Conservation (phyloP, 1,284 basidiomycete species). For the Pseudozyma sp. region DNA sequence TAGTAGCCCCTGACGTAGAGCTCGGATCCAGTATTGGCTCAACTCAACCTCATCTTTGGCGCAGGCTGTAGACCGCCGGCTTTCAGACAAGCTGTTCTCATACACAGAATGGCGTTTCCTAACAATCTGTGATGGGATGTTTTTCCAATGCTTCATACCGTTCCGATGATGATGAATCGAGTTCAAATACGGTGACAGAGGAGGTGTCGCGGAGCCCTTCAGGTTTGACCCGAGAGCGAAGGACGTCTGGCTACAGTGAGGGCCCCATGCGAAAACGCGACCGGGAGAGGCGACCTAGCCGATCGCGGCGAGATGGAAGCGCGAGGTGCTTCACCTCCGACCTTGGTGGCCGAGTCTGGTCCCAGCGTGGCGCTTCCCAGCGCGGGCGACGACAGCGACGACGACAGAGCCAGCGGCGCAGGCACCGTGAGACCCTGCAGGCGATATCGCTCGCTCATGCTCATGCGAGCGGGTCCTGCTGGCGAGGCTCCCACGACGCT, state of each 20-base stretch:
- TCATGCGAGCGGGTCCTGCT: slow-evolving; percentile 24
- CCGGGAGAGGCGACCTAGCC: slow-evolving; percentile 12
- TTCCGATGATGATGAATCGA: neutral
- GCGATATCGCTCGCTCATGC: slow-evolving; percentile 45
- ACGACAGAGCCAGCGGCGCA: slow-evolving; percentile 31
- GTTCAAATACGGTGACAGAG: neutral
- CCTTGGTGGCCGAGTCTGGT: slow-evolving; percentile 16
- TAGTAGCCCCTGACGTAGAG: neutral
- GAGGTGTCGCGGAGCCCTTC: neutral
- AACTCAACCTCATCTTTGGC: neutral
- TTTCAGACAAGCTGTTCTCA: too few species aligned
- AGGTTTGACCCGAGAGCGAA: slow-evolving; percentile 9
- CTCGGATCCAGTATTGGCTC: neutral
- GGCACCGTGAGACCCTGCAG: slow-evolving; percentile 36
- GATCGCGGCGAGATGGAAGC: slow-evolving; percentile 15
- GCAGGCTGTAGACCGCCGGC: too few species aligned
- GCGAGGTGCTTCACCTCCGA: slow-evolving; percentile 8
- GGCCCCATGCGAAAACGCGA: slow-evolving; percentile 22
- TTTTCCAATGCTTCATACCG: neutral
- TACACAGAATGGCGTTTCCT: too few species aligned
- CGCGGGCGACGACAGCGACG: slow-evolving; percentile 23
- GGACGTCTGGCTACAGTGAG: slow-evolving; percentile 24
- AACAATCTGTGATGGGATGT: neutral
- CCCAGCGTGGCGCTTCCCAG: slow-evolving; percentile 8
- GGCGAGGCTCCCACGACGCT: slow-evolving; percentile 14